A percentile compares a stretch with the other conserved stretches of the same genome.
Evolutionary conservation across 179 eudicot genomes (phyloP).

Genomic region (Beta lomatogona): DNA sequence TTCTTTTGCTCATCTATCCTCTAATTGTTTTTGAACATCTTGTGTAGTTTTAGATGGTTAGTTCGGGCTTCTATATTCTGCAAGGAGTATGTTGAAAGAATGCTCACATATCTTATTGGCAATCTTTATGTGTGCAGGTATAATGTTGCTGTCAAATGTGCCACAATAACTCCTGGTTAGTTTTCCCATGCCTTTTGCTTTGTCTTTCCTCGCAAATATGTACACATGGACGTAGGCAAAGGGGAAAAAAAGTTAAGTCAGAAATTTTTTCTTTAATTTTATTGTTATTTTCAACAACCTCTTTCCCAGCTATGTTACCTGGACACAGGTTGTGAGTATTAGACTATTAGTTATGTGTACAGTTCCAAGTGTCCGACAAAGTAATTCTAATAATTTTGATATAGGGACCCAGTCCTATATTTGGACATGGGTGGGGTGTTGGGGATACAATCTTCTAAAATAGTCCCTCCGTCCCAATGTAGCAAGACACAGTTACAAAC

Average conservation of each 20-base stretch:
- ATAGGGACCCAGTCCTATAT: too few species aligned
- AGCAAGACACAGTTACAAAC: too few species aligned
- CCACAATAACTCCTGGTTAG: constrained; percentile 97
- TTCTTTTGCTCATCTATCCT: not conserved
- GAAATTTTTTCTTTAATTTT: not conserved
- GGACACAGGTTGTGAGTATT: too few species aligned
- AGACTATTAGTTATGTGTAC: too few species aligned
- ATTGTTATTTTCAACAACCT: too few species aligned
- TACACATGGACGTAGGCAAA: not conserved
- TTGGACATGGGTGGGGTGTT: too few species aligned
- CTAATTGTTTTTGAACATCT: not conserved
- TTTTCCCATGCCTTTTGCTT: constrained; percentile 20
- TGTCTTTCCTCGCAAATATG: not conserved
- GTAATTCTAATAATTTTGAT: too few species aligned
- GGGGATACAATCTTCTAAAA: too few species aligned
- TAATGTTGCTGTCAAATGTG: constrained; percentile 97
- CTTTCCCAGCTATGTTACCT: too few species aligned
- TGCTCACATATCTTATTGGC: constrained; percentile 8
- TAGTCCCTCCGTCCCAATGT: too few species aligned
- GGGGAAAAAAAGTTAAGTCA: not conserved
- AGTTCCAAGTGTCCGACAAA: too few species aligned
- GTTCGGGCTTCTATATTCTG: not conserved
- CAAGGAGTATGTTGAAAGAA: not conserved
- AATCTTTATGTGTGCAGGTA: constrained; percentile 52
- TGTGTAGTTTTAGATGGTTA: not conserved